These are phyloP conservation scores for Kluyveromyces sp. DNA, from an alignment of 1,139 yeast genomes.

Conservation along the genomic window DNA sequence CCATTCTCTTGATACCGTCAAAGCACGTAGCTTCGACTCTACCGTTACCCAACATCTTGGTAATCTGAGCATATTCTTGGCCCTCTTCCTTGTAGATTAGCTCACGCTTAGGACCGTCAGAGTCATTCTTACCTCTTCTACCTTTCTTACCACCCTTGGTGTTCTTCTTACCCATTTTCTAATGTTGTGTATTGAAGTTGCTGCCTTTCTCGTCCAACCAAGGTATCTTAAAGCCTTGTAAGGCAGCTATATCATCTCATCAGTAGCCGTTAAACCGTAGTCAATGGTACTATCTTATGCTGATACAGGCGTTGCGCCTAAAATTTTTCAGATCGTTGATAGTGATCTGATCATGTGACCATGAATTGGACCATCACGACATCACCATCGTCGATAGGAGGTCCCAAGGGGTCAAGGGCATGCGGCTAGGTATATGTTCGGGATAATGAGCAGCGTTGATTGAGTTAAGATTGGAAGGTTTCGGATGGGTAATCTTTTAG, in stretches of 20 bases:
- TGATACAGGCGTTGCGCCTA: not conserved
- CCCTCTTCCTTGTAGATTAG: slow-evolving; percentile 88
- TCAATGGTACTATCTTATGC: too few species aligned
- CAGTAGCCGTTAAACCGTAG: too few species aligned
- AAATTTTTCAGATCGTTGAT: slow-evolving; percentile 3
- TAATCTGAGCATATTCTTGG: slow-evolving; percentile 97
- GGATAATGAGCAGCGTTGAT: too few species aligned
- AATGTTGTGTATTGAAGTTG: not conserved
- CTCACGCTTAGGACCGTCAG: slow-evolving; percentile 89
- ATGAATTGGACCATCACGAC: too few species aligned
- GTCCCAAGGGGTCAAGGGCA: too few species aligned
- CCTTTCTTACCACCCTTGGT: slow-evolving; percentile 57
- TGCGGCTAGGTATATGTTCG: too few species aligned
- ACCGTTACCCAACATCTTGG: slow-evolving; percentile 98
- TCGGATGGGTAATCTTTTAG: too few species aligned
- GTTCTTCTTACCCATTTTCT: slow-evolving; percentile 33
- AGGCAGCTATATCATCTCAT: not conserved
- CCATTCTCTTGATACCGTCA: slow-evolving; percentile 89
- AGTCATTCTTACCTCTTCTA: slow-evolving; percentile 98
- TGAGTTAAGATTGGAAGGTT: too few species aligned
- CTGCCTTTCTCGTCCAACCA: not conserved
- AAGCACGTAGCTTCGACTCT: slow-evolving; percentile 93
- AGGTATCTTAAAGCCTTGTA: too few species aligned
- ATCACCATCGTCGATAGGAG: too few species aligned
- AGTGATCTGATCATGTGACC: slow-evolving; percentile 1